A percentile compares a stretch with the other conserved stretches of the same genome.
Evolutionary conservation across 2,329 filamentous ascomycete genomes (phyloP).

Genomic region (Phoma sp.): DNA sequence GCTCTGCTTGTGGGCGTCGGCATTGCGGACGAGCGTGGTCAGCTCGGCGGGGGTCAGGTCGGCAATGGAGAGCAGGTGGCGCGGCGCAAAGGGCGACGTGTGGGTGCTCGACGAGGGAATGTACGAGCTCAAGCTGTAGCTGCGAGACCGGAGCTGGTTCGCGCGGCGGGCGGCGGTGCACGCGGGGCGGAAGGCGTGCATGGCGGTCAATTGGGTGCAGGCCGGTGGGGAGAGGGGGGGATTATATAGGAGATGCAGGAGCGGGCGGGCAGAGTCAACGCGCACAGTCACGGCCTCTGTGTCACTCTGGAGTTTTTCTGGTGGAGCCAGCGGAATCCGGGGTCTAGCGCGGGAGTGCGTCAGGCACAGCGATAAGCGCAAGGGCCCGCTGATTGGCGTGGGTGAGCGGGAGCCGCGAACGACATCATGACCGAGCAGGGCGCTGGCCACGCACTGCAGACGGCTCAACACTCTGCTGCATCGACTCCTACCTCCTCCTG

Average conservation of each 20-base stretch:
- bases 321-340: constrained; percentile 21
- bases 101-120: constrained; percentile 48
- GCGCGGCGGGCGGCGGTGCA: constrained; percentile 41
- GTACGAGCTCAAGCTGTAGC: constrained; percentile 34
- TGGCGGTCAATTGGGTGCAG: constrained; percentile 28
- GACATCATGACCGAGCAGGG: constrained; percentile 2
- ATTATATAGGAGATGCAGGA: constrained; percentile 6
- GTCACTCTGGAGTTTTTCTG: constrained; percentile 24
- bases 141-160: constrained; percentile 34
- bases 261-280: constrained; percentile 31
- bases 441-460: background rate
- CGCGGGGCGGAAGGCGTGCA: constrained; percentile 43
- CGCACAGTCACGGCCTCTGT: constrained; percentile 2
- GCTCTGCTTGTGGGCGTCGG: constrained; percentile 74
- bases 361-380: constrained; percentile 5
- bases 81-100: constrained; percentile 69
- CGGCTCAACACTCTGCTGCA: background rate
- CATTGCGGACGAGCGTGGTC: constrained; percentile 82
- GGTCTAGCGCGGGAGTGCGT: constrained; percentile 1
- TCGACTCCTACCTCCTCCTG: background rate
- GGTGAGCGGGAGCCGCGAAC: background rate
- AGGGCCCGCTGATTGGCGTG: constrained; percentile 3
- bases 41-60: constrained; percentile 85
- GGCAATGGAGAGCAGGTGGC: constrained; percentile 90
- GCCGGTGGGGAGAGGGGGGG: too few species aligned